These are phyloP conservation scores for Gossypium sturtianum DNA, from an alignment of 345 rosid genomes.

Conservation along the genomic window DNA sequence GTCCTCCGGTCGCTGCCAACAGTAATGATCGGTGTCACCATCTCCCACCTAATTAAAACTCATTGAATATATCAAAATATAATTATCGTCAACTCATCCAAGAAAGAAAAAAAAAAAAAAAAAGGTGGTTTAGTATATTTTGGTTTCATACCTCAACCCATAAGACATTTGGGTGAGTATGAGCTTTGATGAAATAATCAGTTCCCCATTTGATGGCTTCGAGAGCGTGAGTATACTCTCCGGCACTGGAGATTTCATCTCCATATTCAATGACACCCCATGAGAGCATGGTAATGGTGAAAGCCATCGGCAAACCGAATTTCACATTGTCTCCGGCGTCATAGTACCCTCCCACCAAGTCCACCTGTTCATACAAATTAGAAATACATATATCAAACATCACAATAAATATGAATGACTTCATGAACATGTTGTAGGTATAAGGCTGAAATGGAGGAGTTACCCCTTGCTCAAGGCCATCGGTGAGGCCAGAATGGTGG, in stretches of 20 bases:
- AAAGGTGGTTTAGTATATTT: neutral
- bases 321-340: slow-evolving; percentile 95
- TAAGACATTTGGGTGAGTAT: slow-evolving; percentile 45
- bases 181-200: slow-evolving; percentile 79
- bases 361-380: slow-evolving; percentile 40
- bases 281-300: slow-evolving; percentile 78
- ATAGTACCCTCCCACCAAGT: slow-evolving; percentile 88
- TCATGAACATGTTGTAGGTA: neutral
- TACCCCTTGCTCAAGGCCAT: slow-evolving; percentile 67
- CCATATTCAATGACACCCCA: slow-evolving; percentile 81
- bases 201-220: slow-evolving; percentile 90
- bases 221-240: slow-evolving; percentile 51
- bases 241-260: slow-evolving; percentile 38
- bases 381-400: neutral
- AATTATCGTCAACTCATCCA: no score
- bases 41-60: slow-evolving; percentile 64
- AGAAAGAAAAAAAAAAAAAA: neutral
- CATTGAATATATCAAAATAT: neutral
- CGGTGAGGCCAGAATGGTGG: slow-evolving; percentile 59
- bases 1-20: slow-evolving; percentile 99
- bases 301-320: slow-evolving; percentile 87
- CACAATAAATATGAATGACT: neutral
- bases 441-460: neutral
- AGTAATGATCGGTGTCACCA: slow-evolving; percentile 79
- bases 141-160: slow-evolving; percentile 49